Percentiles rank a stretch among this genome's conserved stretches.
Conservation (phyloP, 306 rosid genomes). For the Cotoneaster glaucophyllus region DNA sequence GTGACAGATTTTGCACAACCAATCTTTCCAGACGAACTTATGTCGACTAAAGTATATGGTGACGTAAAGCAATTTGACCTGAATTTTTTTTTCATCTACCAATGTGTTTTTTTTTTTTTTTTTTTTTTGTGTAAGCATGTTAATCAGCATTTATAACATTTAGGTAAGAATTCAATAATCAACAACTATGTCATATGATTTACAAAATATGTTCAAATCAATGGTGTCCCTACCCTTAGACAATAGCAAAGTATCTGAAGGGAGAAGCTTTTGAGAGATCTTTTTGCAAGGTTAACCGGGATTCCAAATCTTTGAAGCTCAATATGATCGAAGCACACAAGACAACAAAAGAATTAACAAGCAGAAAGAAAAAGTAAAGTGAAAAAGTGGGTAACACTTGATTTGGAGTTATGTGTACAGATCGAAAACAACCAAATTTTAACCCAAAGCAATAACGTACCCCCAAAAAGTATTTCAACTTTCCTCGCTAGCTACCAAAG, state of each 20-base stretch:
- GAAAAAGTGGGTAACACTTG: neutral
- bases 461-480: neutral
- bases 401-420: neutral
- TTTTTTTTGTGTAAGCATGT: too few species aligned
- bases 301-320: neutral
- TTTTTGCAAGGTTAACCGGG: neutral
- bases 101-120: too few species aligned
- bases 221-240: too few species aligned
- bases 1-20: too few species aligned
- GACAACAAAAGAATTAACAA: neutral
- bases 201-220: too few species aligned
- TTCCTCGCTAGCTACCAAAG: neutral
- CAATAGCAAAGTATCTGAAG: neutral
- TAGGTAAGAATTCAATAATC: too few species aligned
- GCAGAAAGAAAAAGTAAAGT: neutral
- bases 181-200: too few species aligned
- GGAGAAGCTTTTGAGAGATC: neutral
- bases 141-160: too few species aligned
- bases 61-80: too few species aligned
- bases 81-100: too few species aligned
- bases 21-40: too few species aligned
- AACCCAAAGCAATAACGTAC: neutral
- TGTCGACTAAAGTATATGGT: too few species aligned
- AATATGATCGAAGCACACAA: neutral
- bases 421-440: neutral